phyloP scores from a whole-genome alignment of 2,329 filamentous ascomycete species.

The Botrytis fabae region DNA sequence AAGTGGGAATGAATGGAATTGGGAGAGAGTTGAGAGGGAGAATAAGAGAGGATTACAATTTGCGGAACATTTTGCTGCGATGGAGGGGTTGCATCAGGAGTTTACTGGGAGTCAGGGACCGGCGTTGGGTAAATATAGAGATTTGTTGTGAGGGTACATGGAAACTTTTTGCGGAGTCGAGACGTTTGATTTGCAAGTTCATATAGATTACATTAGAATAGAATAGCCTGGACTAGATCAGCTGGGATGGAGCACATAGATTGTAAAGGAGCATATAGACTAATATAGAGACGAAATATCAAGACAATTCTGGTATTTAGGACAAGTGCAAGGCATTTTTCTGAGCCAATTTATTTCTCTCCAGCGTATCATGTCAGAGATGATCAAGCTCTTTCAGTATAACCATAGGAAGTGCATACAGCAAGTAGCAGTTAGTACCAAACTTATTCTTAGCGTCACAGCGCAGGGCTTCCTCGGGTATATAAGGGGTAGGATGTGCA shows the following conservation, averaged over 20 bases:
- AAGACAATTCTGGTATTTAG: not conserved
- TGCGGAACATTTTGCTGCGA: slow-evolving; percentile 55
- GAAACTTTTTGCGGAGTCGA: not conserved
- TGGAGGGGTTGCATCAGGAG: slow-evolving; percentile 52
- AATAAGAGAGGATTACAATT: slow-evolving; percentile 56
- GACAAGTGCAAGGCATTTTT: not conserved
- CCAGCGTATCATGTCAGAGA: not conserved
- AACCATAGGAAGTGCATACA: not conserved
- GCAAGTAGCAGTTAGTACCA: not conserved
- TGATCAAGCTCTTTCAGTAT: not conserved
- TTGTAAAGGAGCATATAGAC: not conserved
- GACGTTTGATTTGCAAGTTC: not conserved
- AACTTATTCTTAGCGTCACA: not conserved
- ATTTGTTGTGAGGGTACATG: slow-evolving; percentile 31
- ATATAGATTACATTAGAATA: not conserved
- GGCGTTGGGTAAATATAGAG: slow-evolving; percentile 40
- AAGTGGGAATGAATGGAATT: slow-evolving; percentile 51
- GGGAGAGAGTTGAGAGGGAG: slow-evolving; percentile 57
- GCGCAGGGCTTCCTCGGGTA: not conserved
- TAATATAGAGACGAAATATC: not conserved
- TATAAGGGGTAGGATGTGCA: not conserved
- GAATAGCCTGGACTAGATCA: not conserved
- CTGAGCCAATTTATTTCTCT: not conserved
- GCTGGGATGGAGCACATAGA: not conserved
- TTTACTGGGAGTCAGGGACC: slow-evolving; percentile 39